Conservation (phyloP, 2,329 filamentous ascomycete species). For the Diaporthe amygdali region DNA sequence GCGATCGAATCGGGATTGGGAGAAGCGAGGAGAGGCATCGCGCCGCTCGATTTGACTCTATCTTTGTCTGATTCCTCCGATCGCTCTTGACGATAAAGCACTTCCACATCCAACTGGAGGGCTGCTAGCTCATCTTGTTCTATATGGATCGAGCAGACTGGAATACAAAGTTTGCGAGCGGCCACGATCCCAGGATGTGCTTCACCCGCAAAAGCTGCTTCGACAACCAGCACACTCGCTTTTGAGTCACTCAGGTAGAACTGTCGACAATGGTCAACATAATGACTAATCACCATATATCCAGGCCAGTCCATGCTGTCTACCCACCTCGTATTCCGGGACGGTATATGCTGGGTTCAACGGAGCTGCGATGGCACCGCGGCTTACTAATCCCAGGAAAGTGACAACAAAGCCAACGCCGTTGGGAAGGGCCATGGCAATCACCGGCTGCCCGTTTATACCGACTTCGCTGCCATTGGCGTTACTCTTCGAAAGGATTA, state of each 20-base stretch:
- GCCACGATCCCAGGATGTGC: constrained; percentile 76
- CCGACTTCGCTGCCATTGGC: not conserved
- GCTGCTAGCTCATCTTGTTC: constrained; percentile 42
- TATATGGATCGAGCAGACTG: constrained; percentile 76
- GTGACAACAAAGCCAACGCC: constrained; percentile 71
- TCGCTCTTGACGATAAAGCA: not conserved
- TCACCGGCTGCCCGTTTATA: not conserved
- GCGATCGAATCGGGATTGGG: not conserved
- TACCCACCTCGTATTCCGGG: constrained; percentile 72
- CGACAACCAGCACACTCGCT: constrained; percentile 79
- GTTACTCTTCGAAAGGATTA: not conserved
- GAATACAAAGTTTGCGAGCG: constrained; percentile 82
- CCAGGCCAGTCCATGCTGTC: not conserved
- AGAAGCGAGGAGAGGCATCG: constrained; percentile 60
- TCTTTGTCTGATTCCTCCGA: not conserved
- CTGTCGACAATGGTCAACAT: not conserved
- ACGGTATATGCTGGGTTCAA: constrained; percentile 89
- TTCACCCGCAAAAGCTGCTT: constrained; percentile 69
- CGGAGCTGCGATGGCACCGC: constrained; percentile 83
- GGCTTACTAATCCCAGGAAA: constrained; percentile 85
- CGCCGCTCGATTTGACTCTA: constrained; percentile 64
- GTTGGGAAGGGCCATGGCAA: constrained; percentile 1
- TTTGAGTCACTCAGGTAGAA: constrained; percentile 91
- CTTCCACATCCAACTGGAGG: constrained; percentile 27
- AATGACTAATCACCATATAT: no score